These are phyloP conservation scores for Dothidotthia symphoricarpi DNA, from an alignment of 2,329 filamentous ascomycete genomes.

Conservation along the genomic window DNA sequence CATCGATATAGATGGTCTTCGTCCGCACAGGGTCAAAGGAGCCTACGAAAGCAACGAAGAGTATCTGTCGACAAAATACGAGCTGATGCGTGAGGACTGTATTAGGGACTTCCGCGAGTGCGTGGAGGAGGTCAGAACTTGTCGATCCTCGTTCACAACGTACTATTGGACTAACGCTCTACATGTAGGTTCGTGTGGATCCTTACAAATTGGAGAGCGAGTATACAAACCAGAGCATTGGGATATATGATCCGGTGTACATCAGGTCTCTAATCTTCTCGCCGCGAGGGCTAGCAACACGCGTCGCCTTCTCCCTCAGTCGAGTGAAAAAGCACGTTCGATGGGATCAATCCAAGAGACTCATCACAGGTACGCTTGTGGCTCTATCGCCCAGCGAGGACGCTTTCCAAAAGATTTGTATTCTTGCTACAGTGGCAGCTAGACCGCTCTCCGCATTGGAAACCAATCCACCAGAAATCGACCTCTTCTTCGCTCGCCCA, in stretches of 20 bases:
- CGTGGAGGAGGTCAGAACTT: conserved; percentile 46
- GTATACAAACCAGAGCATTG: conserved; percentile 33
- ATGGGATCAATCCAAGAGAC: conserved; percentile 63
- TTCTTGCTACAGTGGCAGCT: conserved; percentile 71
- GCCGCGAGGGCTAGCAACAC: conserved; percentile 61
- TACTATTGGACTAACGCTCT: no score
- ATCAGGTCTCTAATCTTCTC: conserved; percentile 65
- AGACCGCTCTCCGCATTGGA: conserved; percentile 63
- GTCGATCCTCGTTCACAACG: no score
- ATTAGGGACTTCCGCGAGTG: conserved; percentile 67
- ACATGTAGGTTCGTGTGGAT: conserved; percentile 34
- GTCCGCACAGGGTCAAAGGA: conserved; percentile 40
- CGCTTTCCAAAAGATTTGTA: conserved; percentile 63
- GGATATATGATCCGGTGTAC: conserved; percentile 55
- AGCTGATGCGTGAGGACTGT: conserved; percentile 72
- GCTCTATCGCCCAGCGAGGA: conserved; percentile 58
- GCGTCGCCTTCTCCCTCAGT: conserved; percentile 68
- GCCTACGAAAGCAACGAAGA: conserved; percentile 61
- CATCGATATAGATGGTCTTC: conserved; percentile 22
- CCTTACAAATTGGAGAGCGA: conserved; percentile 52
- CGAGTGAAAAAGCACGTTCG: conserved; percentile 64
- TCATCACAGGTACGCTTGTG: conserved; percentile 56
- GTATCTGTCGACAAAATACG: conserved; percentile 73
- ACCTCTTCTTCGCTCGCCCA: conserved; percentile 67
- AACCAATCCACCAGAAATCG: conserved; percentile 67